A percentile compares a stretch with the other conserved stretches of the same genome.
Conservation (phyloP, 139 green algal species). For the Coelastrella sp. region DNA sequence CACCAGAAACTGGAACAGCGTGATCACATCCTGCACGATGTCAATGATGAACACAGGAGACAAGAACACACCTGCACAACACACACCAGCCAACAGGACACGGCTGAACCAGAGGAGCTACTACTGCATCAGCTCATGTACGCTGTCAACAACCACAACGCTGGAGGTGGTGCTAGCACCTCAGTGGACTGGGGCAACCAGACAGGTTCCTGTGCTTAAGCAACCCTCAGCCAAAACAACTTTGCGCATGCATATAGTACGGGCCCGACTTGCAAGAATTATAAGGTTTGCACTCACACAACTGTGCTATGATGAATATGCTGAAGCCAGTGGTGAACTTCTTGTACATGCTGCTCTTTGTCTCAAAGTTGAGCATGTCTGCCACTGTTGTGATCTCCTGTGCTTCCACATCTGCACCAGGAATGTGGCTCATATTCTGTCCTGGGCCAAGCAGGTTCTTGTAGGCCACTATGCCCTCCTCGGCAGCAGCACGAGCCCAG, state of each 20-base stretch:
- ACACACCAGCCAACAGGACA: background rate
- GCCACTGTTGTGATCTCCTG: constrained; percentile 53
- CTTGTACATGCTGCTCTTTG: constrained; percentile 50
- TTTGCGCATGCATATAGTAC: no score
- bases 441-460: constrained; percentile 36
- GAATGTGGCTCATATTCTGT: constrained; percentile 41
- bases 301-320: constrained; percentile 36
- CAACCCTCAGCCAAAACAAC: background rate
- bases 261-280: no score
- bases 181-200: no score
- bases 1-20: constrained; percentile 54
- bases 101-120: no score
- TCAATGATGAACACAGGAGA: constrained; percentile 51
- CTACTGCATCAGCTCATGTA: no score
- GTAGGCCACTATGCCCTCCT: constrained; percentile 40
- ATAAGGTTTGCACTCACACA: background rate
- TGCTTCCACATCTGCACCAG: constrained; percentile 46
- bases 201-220: no score
- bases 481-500: background rate
- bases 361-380: constrained; percentile 53
- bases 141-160: no score
- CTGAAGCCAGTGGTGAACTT: constrained; percentile 47
- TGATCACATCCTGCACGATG: constrained; percentile 52
- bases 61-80: constrained; percentile 45
- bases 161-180: no score